Conservation (phyloP, 495 filamentous ascomycete species). For the Tuber aestivum region DNA sequence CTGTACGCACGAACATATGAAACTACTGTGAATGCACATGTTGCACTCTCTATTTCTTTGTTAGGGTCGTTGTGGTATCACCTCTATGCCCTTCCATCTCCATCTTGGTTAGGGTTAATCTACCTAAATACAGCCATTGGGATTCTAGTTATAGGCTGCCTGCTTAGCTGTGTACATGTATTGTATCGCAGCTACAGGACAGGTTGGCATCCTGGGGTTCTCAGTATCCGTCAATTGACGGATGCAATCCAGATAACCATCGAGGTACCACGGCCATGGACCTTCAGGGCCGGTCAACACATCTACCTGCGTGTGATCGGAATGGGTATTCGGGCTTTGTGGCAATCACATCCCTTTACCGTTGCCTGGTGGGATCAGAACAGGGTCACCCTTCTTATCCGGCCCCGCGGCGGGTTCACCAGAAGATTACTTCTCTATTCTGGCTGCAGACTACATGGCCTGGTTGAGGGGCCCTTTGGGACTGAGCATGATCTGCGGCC, state of each 20-base stretch:
- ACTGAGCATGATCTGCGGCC: too few species aligned
- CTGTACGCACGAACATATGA: background rate
- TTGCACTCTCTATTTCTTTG: background rate
- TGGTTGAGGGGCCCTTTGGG: too few species aligned
- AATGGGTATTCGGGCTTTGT: conserved; percentile 38
- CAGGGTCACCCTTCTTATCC: conserved; percentile 39
- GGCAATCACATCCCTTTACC: conserved; percentile 43
- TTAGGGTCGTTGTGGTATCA: conserved; percentile 13
- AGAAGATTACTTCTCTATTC: conserved; percentile 19
- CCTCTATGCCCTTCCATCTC: conserved; percentile 9
- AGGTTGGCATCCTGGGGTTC: conserved; percentile 12
- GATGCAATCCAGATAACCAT: background rate
- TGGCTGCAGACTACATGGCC: too few species aligned
- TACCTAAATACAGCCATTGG: conserved; percentile 21
- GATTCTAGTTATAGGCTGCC: conserved; percentile 3
- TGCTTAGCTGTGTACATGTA: conserved; percentile 7
- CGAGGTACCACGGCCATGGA: conserved; percentile 26
- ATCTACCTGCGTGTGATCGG: conserved; percentile 40
- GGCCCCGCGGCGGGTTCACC: conserved; percentile 43
- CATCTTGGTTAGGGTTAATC: conserved; percentile 12
- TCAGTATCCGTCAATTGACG: conserved; percentile 4
- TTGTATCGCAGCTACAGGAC: conserved; percentile 16
- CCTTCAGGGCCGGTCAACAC: conserved; percentile 39
- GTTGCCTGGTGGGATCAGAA: conserved; percentile 44
- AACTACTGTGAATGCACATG: background rate